Percentiles rank a stretch among this genome's conserved stretches.
phyloP scores from a whole-genome alignment of 1,284 basidiomycete species.

The Pholiota adiposa region DNA sequence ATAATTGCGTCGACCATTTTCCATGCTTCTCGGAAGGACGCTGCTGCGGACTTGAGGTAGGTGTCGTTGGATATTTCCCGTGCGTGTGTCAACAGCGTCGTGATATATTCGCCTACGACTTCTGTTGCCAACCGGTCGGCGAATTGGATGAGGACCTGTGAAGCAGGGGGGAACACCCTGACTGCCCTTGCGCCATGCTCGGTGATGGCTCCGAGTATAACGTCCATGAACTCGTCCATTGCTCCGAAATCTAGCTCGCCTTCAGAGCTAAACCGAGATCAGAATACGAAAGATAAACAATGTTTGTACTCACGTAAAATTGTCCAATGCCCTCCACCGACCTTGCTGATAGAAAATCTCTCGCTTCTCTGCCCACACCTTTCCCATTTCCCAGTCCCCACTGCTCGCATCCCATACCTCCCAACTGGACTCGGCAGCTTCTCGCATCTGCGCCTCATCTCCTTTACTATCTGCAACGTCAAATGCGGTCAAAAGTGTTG shows the following conservation, averaged over 20 bases:
- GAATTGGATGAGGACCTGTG: conserved; percentile 76
- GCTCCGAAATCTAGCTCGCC: conserved; percentile 81
- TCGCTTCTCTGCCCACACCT: conserved; percentile 92
- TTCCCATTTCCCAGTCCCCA: conserved; percentile 86
- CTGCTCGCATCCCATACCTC: conserved; percentile 63
- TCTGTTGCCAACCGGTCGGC: conserved; percentile 78
- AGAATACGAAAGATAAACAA: conserved; percentile 3
- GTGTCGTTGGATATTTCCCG: conserved; percentile 74
- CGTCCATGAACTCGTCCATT: conserved; percentile 90
- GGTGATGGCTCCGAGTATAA: conserved; percentile 65
- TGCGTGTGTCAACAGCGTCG: conserved; percentile 76
- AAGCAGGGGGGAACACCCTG: conserved; percentile 82
- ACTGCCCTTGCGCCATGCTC: conserved; percentile 83
- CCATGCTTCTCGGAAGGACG: conserved; percentile 88
- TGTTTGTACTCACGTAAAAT: conserved; percentile 71
- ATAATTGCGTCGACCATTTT: conserved; percentile 82
- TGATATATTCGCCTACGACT: conserved; percentile 89
- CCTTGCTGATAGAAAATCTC: conserved; percentile 91
- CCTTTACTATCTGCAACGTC: conserved; percentile 77
- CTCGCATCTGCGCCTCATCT: conserved; percentile 77
- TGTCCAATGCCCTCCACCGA: conserved; percentile 80
- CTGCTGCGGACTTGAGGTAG: conserved; percentile 87
- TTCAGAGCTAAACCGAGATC: conserved; percentile 37
- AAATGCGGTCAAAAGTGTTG: conserved; percentile 81
- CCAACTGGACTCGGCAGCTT: conserved; percentile 85